These are phyloP conservation scores for Yamagishiella unicocca DNA, from an alignment of 139 green algal species.

Conservation along the genomic window DNA sequence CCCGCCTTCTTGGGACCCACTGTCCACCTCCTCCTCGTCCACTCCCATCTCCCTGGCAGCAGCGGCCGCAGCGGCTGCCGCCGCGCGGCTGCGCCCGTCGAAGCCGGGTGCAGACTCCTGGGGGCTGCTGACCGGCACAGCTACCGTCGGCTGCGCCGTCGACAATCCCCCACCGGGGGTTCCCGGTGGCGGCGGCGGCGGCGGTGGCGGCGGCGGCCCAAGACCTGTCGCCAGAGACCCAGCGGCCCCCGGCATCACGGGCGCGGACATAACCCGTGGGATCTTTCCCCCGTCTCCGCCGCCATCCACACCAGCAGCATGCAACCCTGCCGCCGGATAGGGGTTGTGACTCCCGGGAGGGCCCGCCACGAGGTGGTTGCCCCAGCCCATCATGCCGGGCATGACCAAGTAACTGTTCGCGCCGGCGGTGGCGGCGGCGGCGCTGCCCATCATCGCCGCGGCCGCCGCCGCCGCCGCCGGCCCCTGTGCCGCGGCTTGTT, in stretches of 20 bases:
- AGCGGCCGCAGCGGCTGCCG: not conserved
- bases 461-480: not conserved
- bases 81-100: not conserved
- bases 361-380: not conserved
- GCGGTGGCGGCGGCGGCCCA: not conserved
- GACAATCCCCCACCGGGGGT: no score
- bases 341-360: no score
- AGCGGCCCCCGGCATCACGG: not conserved
- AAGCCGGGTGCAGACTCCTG: not conserved
- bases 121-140: not conserved
- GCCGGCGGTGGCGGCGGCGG: not conserved
- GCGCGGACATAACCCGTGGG: slow-evolving; percentile 19
- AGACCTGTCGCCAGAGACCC: not conserved
- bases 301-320: not conserved
- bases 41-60: not conserved
- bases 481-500: not conserved
- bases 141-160: not conserved
- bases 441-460: not conserved
- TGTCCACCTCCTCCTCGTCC: not conserved
- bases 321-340: no score
- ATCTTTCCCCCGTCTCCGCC: not conserved
- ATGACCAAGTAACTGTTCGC: not conserved
- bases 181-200: no score
- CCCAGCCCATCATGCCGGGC: not conserved
- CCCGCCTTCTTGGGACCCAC: not conserved